Evolutionary conservation across 2,329 filamentous ascomycete species (phyloP).

Genomic region (Xylaria sp.): DNA sequence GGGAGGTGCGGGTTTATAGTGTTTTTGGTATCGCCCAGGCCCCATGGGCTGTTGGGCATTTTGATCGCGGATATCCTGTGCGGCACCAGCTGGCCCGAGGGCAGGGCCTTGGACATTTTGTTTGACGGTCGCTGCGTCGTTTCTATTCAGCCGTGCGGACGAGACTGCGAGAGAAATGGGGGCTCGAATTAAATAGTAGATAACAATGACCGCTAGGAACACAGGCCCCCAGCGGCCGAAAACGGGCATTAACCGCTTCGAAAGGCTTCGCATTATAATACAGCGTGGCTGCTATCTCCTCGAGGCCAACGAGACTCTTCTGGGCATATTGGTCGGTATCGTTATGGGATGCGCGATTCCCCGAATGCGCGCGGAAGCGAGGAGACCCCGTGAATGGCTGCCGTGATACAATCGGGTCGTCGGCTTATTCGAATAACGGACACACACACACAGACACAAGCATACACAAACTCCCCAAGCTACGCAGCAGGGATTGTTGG

Average conservation of each 20-base stretch:
- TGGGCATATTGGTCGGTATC: conserved; percentile 37
- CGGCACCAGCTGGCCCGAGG: conserved; percentile 27
- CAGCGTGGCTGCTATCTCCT: conserved; percentile 35
- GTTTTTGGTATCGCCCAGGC: conserved; percentile 32
- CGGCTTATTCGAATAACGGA: conserved; percentile 13
- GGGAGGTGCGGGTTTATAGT: conserved; percentile 42
- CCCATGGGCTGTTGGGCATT: conserved; percentile 31
- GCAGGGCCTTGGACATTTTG: conserved; percentile 8
- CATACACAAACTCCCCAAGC: neutral
- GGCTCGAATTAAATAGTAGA: conserved; percentile 41
- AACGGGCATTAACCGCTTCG: conserved; percentile 40
- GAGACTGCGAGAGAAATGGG: conserved; percentile 34
- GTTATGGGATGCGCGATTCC: conserved; percentile 4
- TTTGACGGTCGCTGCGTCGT: conserved; percentile 8
- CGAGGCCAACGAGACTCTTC: conserved; percentile 25
- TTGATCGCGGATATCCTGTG: conserved; percentile 31
- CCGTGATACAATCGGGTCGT: conserved; percentile 17
- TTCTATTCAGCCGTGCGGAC: conserved; percentile 18
- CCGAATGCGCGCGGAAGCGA: conserved; percentile 21
- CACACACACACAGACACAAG: neutral
- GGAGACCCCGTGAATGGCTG: conserved; percentile 2
- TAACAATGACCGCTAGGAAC: conserved; percentile 40
- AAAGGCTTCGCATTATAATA: conserved; percentile 37
- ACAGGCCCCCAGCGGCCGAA: conserved; percentile 40
- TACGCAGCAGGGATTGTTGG: neutral